These are phyloP conservation scores for Ramularia endophylla DNA, from an alignment of 2,329 filamentous ascomycete species.

Conservation along the genomic window DNA sequence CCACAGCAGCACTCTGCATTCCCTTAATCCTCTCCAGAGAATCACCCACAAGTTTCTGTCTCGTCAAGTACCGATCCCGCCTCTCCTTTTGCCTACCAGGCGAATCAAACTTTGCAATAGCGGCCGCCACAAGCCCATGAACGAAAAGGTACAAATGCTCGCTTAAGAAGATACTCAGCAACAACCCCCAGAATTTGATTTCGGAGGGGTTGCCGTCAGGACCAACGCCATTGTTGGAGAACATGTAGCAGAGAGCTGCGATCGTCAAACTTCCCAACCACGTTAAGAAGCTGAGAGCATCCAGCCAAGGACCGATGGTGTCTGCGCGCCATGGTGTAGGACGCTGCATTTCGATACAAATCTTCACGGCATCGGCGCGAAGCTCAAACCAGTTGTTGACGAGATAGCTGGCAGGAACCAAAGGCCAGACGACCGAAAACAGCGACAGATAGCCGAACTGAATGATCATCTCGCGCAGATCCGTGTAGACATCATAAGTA, in stretches of 20 bases:
- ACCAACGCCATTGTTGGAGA: constrained; percentile 63
- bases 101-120: constrained; percentile 75
- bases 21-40: constrained; percentile 50
- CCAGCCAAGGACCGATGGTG: constrained; percentile 89
- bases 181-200: constrained; percentile 72
- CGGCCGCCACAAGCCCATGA: constrained; percentile 64
- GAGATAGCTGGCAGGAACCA: constrained; percentile 84
- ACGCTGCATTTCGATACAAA: constrained; percentile 80
- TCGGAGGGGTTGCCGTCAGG: constrained; percentile 60
- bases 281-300: constrained; percentile 78
- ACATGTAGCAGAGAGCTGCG: constrained; percentile 83
- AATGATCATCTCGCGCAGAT: constrained; percentile 90
- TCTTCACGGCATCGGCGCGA: constrained; percentile 89
- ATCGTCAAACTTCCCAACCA: constrained; percentile 90
- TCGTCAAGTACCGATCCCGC: constrained; percentile 70
- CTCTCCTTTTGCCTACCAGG: constrained; percentile 81
- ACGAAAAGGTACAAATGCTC: constrained; percentile 86
- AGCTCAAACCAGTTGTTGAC: constrained; percentile 96
- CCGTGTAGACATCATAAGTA: constrained; percentile 80
- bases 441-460: constrained; percentile 78
- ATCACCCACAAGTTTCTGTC: constrained; percentile 73
- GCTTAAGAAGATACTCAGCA: constrained; percentile 75
- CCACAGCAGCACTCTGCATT: constrained; percentile 44
- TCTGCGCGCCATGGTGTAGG: constrained; percentile 87
- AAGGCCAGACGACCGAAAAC: constrained; percentile 90